Conservation (phyloP, 331 rosid species). For the Acacia concinna region DNA sequence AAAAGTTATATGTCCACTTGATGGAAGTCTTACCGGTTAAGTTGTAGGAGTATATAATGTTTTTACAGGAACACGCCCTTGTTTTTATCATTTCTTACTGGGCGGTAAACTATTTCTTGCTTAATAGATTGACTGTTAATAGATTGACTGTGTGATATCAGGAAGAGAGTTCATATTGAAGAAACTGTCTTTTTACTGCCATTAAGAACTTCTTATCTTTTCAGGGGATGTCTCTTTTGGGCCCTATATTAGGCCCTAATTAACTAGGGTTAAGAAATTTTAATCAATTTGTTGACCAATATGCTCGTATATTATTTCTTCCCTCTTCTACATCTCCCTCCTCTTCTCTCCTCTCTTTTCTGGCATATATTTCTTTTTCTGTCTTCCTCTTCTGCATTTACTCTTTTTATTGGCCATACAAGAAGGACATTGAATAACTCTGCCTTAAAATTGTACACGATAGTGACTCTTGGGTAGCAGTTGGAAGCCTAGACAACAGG, state of each 20-base stretch:
- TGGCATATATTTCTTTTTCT: not conserved
- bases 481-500: conserved; percentile 77
- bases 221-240: not conserved
- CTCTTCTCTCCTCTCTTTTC: too few relatives aligned
- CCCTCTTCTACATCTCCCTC: not conserved
- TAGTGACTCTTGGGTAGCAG: conserved; percentile 77
- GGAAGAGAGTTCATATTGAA: not conserved
- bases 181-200: not conserved
- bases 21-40: not conserved
- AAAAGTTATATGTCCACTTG: not conserved
- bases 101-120: not conserved
- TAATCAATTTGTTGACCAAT: not conserved
- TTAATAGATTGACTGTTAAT: not conserved
- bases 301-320: not conserved
- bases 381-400: not conserved
- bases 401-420: not conserved
- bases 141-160: not conserved
- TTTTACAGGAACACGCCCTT: not conserved
- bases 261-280: not conserved
- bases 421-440: not conserved
- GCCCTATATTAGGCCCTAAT: not conserved
- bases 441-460: conserved; percentile 28
- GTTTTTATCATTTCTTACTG: not conserved
- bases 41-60: not conserved
- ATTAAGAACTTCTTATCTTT: not conserved